phyloP scores from a whole-genome alignment of 1,284 basidiomycete genomes.

The Ganoderma lingzhi region DNA sequence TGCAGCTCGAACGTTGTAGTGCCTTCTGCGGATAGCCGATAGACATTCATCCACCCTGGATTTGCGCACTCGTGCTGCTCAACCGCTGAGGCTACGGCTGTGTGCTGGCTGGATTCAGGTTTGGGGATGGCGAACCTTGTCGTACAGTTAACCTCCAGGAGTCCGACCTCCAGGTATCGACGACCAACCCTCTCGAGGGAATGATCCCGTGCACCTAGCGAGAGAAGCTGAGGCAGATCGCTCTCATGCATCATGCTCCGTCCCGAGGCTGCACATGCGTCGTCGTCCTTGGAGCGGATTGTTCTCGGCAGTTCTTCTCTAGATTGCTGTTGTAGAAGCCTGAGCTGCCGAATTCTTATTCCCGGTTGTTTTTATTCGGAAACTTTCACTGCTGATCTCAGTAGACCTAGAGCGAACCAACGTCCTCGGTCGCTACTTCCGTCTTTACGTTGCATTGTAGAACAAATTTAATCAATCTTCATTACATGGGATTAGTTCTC shows the following conservation, averaged over 20 bases:
- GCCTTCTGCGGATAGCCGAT: not conserved
- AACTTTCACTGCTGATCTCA: not conserved
- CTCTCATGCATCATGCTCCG: not conserved
- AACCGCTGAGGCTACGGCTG: not conserved
- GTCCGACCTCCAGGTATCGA: not conserved
- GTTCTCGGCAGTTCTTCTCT: slow-evolving; percentile 27
- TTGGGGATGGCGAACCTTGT: not conserved
- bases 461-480: not conserved
- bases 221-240: slow-evolving; percentile 22
- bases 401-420: not conserved
- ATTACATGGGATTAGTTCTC: not conserved
- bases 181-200: not conserved
- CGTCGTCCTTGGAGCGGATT: slow-evolving; percentile 24
- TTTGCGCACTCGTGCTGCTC: not conserved
- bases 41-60: not conserved
- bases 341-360: slow-evolving; percentile 7
- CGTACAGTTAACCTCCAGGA: not conserved
- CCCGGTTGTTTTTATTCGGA: not conserved
- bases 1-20: not conserved
- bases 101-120: not conserved
- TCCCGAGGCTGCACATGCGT: slow-evolving; percentile 12
- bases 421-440: too few relatives aligned
- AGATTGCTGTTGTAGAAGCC: slow-evolving; percentile 13
- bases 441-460: not conserved
- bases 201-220: slow-evolving; percentile 18